These are phyloP conservation scores for Sporobolomyces pararoseus DNA, from an alignment of 768 basidiomycete genomes.

Conservation along the genomic window DNA sequence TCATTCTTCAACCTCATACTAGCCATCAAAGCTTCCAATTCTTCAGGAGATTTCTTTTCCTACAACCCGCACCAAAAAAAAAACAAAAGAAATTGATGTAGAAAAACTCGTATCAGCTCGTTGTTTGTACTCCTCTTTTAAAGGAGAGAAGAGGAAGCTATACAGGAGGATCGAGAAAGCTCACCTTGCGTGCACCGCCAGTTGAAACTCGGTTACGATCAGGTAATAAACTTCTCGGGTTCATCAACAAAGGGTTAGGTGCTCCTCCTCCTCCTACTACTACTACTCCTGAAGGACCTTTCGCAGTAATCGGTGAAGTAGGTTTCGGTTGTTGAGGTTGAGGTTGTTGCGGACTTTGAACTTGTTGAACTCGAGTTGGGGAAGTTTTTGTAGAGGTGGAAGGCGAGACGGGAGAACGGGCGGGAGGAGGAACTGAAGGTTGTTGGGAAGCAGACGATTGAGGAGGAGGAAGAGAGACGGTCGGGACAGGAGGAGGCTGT, in stretches of 20 bases:
- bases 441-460: background rate
- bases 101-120: too few relatives aligned
- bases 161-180: too few relatives aligned
- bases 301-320: background rate
- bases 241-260: too few relatives aligned
- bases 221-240: background rate
- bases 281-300: background rate
- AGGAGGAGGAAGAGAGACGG: background rate
- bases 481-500: background rate
- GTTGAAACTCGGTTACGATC: constrained; percentile 1
- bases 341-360: background rate
- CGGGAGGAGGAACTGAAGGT: too few relatives aligned
- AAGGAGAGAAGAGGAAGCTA: background rate
- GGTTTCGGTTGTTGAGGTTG: too few relatives aligned
- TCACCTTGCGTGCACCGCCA: constrained; percentile 1
- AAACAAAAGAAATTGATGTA: too few relatives aligned
- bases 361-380: background rate
- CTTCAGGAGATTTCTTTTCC: constrained; percentile 24
- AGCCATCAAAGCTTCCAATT: constrained; percentile 29
- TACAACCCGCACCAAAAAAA: background rate
- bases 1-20: constrained; percentile 25
- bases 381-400: background rate
- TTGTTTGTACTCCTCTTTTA: too few relatives aligned
- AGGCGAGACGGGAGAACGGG: too few relatives aligned
- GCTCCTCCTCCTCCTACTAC: too few relatives aligned